Evolutionary conservation across 345 rosid species (phyloP).

Genomic region (Turritis glabra): DNA sequence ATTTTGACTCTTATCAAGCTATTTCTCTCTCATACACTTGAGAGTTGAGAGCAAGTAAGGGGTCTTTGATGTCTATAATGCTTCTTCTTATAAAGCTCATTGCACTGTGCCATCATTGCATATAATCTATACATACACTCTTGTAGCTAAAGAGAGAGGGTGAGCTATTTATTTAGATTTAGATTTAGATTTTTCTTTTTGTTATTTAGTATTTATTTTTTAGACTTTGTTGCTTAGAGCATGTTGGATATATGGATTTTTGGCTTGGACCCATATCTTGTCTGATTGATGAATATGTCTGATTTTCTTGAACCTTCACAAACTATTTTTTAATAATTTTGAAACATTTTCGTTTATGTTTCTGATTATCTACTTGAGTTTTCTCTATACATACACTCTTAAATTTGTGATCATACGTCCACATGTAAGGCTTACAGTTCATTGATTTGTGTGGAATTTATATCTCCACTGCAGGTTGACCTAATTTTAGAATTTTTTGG

Average conservation of each 20-base stretch:
- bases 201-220: constrained; percentile 42
- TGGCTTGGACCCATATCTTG: constrained; percentile 42
- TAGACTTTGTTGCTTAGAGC: constrained; percentile 39
- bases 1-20: constrained; percentile 27
- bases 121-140: constrained; percentile 34
- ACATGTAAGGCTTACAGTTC: constrained; percentile 6
- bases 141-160: constrained; percentile 1
- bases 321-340: neutral
- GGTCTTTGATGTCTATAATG: constrained; percentile 31
- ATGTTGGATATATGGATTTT: constrained; percentile 32
- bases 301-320: constrained; percentile 39
- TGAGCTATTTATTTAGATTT: constrained; percentile 21
- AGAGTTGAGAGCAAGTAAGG: constrained; percentile 28
- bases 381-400: too few species aligned
- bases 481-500: neutral
- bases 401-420: constrained; percentile 20
- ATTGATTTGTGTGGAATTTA: neutral
- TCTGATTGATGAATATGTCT: constrained; percentile 42
- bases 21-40: constrained; percentile 31
- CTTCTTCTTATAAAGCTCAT: constrained; percentile 40
- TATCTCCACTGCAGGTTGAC: neutral
- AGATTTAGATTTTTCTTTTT: constrained; percentile 39
- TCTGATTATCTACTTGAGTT: constrained; percentile 7
- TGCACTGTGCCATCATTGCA: constrained; percentile 36
- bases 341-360: neutral